Evolutionary conservation across 129 eudicot genomes (phyloP).

Genomic region (Logfia minima): DNA sequence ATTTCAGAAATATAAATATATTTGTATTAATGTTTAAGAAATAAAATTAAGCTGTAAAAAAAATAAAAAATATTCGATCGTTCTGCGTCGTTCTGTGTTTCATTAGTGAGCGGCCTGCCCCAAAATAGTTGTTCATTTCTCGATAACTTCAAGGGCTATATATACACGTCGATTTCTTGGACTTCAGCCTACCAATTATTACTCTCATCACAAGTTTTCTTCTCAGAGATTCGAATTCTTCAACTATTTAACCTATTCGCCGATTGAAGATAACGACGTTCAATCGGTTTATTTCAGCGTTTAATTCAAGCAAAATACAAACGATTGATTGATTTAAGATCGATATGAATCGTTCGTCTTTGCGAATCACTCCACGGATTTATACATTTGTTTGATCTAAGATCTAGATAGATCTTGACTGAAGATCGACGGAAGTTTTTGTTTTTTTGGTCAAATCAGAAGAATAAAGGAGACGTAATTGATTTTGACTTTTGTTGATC

Average conservation of each 20-base stretch:
- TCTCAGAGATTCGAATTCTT: conserved; percentile 15
- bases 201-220: conserved; percentile 22
- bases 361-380: conserved; percentile 8
- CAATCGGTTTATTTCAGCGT: conserved; percentile 19
- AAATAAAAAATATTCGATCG: no score
- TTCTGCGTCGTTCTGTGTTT: no score
- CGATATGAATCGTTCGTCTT: conserved; percentile 15
- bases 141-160: neutral
- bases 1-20: no score
- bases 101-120: no score
- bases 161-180: neutral
- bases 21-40: no score
- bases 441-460: neutral
- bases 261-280: conserved; percentile 28
- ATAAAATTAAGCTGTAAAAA: no score
- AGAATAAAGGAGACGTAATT: conserved; percentile 16
- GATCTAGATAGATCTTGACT: conserved; percentile 23
- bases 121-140: neutral
- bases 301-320: conserved; percentile 24
- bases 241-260: conserved; percentile 11
- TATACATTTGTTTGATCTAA: conserved; percentile 28
- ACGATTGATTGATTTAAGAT: conserved; percentile 10
- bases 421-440: conserved; percentile 22
- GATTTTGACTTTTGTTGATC: conserved; percentile 5
- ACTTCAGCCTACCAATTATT: neutral